phyloP scores from a whole-genome alignment of 2,329 filamentous ascomycete genomes.

The Diplodia mutila region DNA sequence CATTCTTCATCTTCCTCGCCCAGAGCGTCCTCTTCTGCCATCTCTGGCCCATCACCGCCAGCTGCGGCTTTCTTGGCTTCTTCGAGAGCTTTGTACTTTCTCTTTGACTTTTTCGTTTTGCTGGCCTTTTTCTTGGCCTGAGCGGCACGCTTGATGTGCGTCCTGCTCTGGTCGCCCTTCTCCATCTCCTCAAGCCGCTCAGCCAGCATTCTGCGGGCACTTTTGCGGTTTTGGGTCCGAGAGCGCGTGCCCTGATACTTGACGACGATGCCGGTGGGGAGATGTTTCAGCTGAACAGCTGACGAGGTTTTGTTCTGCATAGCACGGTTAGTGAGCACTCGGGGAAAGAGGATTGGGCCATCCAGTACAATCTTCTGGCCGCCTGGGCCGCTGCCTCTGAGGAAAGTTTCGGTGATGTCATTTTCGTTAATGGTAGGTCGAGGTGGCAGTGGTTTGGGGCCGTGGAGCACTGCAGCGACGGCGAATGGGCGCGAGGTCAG shows the following conservation, averaged over 20 bases:
- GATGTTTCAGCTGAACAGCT: slow-evolving; percentile 88
- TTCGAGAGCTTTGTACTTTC: slow-evolving; percentile 72
- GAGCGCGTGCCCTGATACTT: slow-evolving; percentile 93
- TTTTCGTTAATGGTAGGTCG: slow-evolving; percentile 74
- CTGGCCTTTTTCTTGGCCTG: slow-evolving; percentile 74
- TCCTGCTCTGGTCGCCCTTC: slow-evolving; percentile 71
- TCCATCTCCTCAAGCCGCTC: slow-evolving; percentile 74
- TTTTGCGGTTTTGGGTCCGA: slow-evolving; percentile 82
- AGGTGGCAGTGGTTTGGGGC: slow-evolving; percentile 69
- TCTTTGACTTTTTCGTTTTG: slow-evolving; percentile 76
- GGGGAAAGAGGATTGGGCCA: not conserved
- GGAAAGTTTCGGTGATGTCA: slow-evolving; percentile 81
- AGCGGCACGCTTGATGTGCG: slow-evolving; percentile 64
- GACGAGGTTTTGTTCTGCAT: slow-evolving; percentile 89
- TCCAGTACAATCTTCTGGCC: slow-evolving; percentile 81
- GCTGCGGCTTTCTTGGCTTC: slow-evolving; percentile 48
- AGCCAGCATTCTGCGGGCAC: slow-evolving; percentile 77
- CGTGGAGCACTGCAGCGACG: slow-evolving; percentile 29
- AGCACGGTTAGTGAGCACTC: not conserved
- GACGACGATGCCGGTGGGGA: slow-evolving; percentile 87
- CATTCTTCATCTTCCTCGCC: slow-evolving; percentile 26
- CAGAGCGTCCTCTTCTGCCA: slow-evolving; percentile 44
- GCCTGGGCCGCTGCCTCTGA: slow-evolving; percentile 90
- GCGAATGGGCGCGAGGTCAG: slow-evolving; percentile 31
- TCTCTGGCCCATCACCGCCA: slow-evolving; percentile 39